phyloP scores from a whole-genome alignment of 2,329 filamentous ascomycete genomes.

The Coniochaeta ligniaria region DNA sequence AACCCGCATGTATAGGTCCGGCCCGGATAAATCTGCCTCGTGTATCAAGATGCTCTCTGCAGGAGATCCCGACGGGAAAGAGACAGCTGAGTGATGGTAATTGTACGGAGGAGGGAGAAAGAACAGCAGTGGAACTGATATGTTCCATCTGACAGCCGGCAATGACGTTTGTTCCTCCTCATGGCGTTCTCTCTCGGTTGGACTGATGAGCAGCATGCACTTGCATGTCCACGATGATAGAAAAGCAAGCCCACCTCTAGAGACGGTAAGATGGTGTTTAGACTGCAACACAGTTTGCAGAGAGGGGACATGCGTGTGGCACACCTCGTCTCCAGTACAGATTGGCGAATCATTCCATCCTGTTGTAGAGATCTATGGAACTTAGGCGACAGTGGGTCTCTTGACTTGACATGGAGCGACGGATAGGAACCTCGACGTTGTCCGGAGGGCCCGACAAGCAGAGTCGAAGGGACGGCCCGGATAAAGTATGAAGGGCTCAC shows the following conservation, averaged over 20 bases:
- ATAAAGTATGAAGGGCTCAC: neutral
- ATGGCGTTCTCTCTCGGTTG: neutral
- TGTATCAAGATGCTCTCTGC: constrained; percentile 17
- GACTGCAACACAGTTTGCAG: neutral
- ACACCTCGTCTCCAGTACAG: neutral
- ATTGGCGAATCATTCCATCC: neutral
- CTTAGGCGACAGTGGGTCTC: neutral
- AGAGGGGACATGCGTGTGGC: neutral
- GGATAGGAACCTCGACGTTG: neutral
- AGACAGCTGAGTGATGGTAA: constrained; percentile 2
- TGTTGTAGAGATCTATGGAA: neutral
- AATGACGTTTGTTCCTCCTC: neutral
- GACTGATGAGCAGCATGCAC: neutral
- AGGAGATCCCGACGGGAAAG: constrained; percentile 10
- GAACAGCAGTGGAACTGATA: neutral
- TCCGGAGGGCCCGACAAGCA: neutral
- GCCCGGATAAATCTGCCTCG: constrained; percentile 19
- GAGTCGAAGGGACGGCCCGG: neutral
- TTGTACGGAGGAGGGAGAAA: neutral
- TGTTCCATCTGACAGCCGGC: neutral
- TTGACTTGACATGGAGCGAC: neutral
- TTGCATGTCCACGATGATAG: neutral
- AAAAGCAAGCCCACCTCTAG: neutral
- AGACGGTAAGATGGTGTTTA: neutral
- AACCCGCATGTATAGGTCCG: constrained; percentile 13